Percentiles rank a stretch among this genome's conserved stretches.
These are phyloP conservation scores for Aureobasidium uvarum DNA, from an alignment of 2,329 filamentous ascomycete genomes.

Conservation along the genomic window DNA sequence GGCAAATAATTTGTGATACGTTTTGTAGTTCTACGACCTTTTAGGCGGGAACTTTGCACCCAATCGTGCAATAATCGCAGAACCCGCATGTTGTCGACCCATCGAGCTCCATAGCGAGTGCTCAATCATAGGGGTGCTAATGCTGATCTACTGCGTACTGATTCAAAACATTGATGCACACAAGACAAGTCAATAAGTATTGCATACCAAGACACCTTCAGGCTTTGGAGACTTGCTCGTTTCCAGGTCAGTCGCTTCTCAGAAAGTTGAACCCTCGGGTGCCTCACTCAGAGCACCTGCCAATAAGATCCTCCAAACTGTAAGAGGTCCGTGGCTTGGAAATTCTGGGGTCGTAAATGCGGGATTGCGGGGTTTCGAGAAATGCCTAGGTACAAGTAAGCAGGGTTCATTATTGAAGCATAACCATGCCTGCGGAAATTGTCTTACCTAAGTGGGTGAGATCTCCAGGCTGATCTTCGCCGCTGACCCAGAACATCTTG, in stretches of 20 bases:
- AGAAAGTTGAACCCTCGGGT: background rate
- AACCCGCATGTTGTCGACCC: too few species aligned
- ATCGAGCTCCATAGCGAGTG: too few species aligned
- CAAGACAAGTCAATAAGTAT: too few species aligned
- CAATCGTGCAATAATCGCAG: too few species aligned
- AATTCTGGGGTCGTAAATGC: background rate
- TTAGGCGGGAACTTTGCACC: too few species aligned
- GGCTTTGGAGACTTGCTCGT: background rate
- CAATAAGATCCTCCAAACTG: background rate
- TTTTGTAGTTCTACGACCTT: background rate
- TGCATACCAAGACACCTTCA: too few species aligned
- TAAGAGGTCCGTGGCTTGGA: background rate
- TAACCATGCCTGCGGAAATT: background rate
- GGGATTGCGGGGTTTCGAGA: constrained; percentile 2
- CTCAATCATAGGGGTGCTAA: too few species aligned
- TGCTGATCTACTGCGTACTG: too few species aligned
- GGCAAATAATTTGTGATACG: background rate
- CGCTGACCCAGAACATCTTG: background rate
- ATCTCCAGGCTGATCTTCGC: background rate
- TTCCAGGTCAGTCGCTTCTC: background rate
- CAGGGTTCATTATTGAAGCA: constrained; percentile 1
- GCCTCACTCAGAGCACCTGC: background rate
- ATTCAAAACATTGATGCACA: too few species aligned
- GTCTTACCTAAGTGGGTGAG: background rate
- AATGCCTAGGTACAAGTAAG: background rate